A percentile compares a stretch with the other conserved stretches of the same genome.
phyloP scores from a whole-genome alignment of 169 alveolate species.

The Plasmodium billcollinsi region DNA sequence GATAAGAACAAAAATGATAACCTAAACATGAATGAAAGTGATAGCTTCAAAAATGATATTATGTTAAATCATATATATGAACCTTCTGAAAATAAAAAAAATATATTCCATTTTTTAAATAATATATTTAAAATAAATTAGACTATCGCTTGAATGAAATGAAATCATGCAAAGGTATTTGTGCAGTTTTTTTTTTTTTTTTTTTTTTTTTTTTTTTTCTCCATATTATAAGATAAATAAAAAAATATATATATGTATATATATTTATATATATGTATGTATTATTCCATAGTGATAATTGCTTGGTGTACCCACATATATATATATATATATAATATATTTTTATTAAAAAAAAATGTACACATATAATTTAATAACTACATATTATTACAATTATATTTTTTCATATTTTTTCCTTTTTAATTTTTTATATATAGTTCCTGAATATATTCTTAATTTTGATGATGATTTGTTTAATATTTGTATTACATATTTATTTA shows the following conservation, averaged over 20 bases:
- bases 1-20: background rate
- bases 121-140: conserved; percentile 46
- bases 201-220: no score
- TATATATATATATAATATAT: background rate
- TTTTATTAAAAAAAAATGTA: no score
- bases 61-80: background rate
- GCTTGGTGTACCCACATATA: background rate
- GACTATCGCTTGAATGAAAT: background rate
- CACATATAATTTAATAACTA: no score
- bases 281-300: background rate
- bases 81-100: conserved; percentile 29
- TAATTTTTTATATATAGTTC: no score
- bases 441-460: no score
- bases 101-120: conserved; percentile 37
- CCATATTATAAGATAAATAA: background rate
- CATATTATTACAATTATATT: no score
- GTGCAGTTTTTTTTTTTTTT: no score
- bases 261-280: background rate
- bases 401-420: no score
- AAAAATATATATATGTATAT: background rate
- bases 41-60: background rate
- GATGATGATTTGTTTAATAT: no score
- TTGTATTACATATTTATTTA: background rate
- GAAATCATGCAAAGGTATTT: no score
- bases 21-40: conserved; percentile 1